These are phyloP conservation scores for Eimeria tenella DNA, from an alignment of 169 alveolate species.

Conservation along the genomic window DNA sequence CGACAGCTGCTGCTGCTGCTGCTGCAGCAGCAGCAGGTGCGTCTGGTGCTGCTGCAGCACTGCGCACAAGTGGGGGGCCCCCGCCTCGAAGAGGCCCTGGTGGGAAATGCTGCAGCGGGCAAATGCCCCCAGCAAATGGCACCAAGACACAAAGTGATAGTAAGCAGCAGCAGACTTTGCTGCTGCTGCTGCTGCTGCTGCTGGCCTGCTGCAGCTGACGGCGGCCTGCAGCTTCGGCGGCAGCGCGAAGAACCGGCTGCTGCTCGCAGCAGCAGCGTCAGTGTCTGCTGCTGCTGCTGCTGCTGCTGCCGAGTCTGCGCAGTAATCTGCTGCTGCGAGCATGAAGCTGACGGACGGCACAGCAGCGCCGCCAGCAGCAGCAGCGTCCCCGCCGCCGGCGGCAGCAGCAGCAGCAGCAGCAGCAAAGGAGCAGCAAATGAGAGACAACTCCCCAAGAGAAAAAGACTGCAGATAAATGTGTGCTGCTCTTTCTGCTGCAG, in stretches of 20 bases:
- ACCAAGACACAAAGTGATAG: slow-evolving; percentile 27
- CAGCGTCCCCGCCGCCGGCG: neutral
- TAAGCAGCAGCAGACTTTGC: slow-evolving; percentile 41
- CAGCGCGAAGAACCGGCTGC: neutral
- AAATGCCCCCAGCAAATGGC: slow-evolving; percentile 48
- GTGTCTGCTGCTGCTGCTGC: slow-evolving; percentile 41
- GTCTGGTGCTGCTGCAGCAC: slow-evolving; percentile 47
- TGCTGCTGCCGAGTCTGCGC: slow-evolving; percentile 29
- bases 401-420: slow-evolving; percentile 69
- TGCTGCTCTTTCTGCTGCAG: slow-evolving; percentile 68
- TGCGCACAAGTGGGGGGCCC: slow-evolving; percentile 48
- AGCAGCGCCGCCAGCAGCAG: slow-evolving; percentile 47
- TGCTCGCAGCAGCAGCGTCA: slow-evolving; percentile 32
- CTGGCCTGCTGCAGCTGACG: slow-evolving; percentile 38
- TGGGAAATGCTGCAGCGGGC: slow-evolving; percentile 51
- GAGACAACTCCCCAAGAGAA: slow-evolving; percentile 39
- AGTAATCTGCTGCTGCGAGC: slow-evolving; percentile 12
- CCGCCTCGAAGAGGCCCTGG: slow-evolving; percentile 48
- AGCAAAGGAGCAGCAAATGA: slow-evolving; percentile 60
- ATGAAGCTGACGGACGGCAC: slow-evolving; percentile 20
- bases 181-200: slow-evolving; percentile 32
- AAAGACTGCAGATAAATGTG: neutral
- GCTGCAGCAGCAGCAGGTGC: slow-evolving; percentile 60
- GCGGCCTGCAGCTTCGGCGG: slow-evolving; percentile 22
- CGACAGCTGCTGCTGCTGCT: slow-evolving; percentile 37